Evolutionary conservation across 1,284 basidiomycete genomes (phyloP), one percentile per base, ranked within the genome.

Genomic region (Boletus sp.): DNA sequence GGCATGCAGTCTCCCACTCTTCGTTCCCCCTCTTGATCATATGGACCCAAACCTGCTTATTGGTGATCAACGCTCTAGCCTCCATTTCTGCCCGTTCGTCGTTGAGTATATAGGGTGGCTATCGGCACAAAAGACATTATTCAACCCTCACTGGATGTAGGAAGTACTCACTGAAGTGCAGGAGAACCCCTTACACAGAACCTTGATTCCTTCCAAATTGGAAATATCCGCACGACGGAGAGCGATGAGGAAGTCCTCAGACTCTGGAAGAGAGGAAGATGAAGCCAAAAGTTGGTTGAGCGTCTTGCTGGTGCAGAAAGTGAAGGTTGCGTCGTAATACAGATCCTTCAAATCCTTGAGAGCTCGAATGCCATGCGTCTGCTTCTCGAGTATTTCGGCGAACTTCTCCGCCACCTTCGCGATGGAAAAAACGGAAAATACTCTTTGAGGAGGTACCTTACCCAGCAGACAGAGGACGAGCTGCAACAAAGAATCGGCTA

Each of bases 391-490:
- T 8, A 69, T 52, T 4, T 61, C 34, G 5, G 73, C 70, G 54
- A 89, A 85, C 1, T 60, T 55, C 9, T 56, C 38, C 1, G 79
- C 66, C n/a, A 88, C 66, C 3, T 59, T 54, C 8, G 78, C 71
- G 2, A 72, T 68, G 2, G 81, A 77, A 56, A 87, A 88, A 8
- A 87, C 71, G 1, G 85, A 85, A 62, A 82, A 89, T 0, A 85
- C 73, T 10, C 85, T 72, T 12, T 68, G 42, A 2, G 58, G 34
- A 9, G 59, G 52, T 17, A 72, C 67, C 16, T 56, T 54, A 0
- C 40, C 43, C 16, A 52, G 49, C 8, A 80, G 62, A 8, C 58
- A 58, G 1, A 49, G 36, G 4, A 66, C 69, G 17, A 79, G 64
- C n/a, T 56, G 54, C 3, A 44, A 25, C 33, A 79, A 57, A 8